Evolutionary conservation across 306 rosid genomes (phyloP), one percentile per base, ranked within the genome.

Genomic region (Cyclanthera cordifolia): DNA sequence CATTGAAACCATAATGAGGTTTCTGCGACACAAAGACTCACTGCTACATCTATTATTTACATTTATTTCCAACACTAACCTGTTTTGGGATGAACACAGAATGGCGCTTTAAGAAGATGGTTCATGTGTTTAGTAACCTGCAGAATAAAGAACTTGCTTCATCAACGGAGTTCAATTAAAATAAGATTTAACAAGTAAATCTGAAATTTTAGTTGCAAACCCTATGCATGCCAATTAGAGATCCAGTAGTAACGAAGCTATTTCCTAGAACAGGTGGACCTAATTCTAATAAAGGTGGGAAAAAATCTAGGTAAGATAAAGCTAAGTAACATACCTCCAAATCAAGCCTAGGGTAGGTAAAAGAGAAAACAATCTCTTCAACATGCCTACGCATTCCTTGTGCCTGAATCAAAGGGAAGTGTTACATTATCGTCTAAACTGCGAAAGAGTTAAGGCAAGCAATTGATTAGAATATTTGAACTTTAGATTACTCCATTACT

Each of bases 91-190:
- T 91, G 96, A 53, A 86, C 87, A 79, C 95, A 88, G 78, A 91
- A 91, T 13, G 96, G 96, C 52, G 96, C 97, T 79, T 88, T 88
- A 24, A 88, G 77, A 81, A 91, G 80, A 78, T 91, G 97, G 80
- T 91, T 91, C 97, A 86, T 91, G 73, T 88, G 89, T 74, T 88
- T 91, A 6, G 94, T 82, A 79, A 91, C 96, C 97, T 91, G 74
- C 39, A 79, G 60, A 47, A 78, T 10, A 49, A 75, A 53, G 27
- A 74, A 68, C 47, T 68, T 49, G 57, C 45, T 28, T 68, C 72
- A 23, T 65, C 37, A 43, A 41, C 30, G 50, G 21, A 43, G 70
- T 65, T 9, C 10, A 48, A 67, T 8, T 17, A 39, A 30, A 50
- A 52, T 17, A n/a, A 45, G 45, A 13, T 45, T 45, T 65, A 65